phyloP scores from a whole-genome alignment of 2,329 filamentous ascomycete genomes.

The Diaporthe sp. region DNA sequence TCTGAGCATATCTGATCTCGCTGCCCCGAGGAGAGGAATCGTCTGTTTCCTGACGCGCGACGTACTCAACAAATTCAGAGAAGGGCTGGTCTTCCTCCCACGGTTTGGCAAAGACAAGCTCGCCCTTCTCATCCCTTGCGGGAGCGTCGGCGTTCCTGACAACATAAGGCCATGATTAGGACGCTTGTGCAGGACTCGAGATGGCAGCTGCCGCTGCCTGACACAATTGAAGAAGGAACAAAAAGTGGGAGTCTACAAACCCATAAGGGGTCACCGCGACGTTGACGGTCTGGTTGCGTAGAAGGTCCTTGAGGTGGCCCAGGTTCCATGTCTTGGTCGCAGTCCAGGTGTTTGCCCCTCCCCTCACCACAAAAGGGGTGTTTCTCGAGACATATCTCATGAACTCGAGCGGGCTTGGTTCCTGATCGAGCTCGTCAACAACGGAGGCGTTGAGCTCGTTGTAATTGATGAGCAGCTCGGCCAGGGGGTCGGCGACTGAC shows the following conservation, averaged over 20 bases:
- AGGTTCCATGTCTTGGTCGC: conserved; percentile 73
- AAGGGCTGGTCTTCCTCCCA: conserved; percentile 75
- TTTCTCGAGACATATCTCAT: conserved; percentile 81
- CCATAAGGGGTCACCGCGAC: conserved; percentile 82
- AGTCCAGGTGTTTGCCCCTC: conserved; percentile 70
- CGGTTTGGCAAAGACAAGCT: conserved; percentile 75
- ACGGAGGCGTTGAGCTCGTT: conserved; percentile 74
- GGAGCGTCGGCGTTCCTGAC: conserved; percentile 63
- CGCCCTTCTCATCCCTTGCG: conserved; percentile 49
- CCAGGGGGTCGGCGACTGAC: conserved; percentile 52
- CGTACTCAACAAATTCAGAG: conserved; percentile 67
- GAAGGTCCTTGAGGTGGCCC: conserved; percentile 63
- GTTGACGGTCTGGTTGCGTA: conserved; percentile 71
- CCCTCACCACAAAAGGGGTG: conserved; percentile 77
- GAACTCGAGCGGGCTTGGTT: conserved; percentile 82
- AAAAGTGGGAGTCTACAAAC: conserved; percentile 51
- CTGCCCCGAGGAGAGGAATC: conserved; percentile 39
- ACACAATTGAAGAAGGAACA: neutral
- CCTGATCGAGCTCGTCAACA: conserved; percentile 70
- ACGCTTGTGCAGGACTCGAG: neutral
- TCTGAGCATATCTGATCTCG: conserved; percentile 79
- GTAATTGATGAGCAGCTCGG: conserved; percentile 73
- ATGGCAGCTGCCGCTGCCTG: neutral
- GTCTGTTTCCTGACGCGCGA: conserved; percentile 66
- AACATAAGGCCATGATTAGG: conserved; percentile 19